phyloP scores from a whole-genome alignment of 2,329 filamentous ascomycete species.

The Calonectria fujianensis region DNA sequence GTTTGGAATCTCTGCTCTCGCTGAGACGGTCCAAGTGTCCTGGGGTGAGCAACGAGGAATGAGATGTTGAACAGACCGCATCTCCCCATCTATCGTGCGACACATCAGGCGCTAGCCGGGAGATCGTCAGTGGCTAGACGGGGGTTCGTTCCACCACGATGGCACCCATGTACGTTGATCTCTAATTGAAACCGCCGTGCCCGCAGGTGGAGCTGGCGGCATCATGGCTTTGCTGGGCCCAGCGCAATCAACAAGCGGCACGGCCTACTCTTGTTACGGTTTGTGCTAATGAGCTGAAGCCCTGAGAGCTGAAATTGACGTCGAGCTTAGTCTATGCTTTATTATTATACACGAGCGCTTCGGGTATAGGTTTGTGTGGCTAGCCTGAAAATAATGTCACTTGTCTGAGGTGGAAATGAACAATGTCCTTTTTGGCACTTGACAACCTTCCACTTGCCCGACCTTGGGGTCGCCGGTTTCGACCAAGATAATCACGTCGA shows the following conservation, averaged over 20 bases:
- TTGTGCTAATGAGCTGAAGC: conserved; percentile 4
- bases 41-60: not conserved
- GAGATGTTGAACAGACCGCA: conserved; percentile 20
- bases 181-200: conserved; percentile 49
- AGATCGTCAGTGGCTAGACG: conserved; percentile 41
- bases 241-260: conserved; percentile 8
- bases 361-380: not conserved
- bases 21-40: not conserved
- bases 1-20: not conserved
- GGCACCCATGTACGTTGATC: conserved; percentile 36
- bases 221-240: conserved; percentile 18
- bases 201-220: conserved; percentile 20
- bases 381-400: not conserved
- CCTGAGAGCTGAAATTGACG: conserved; percentile 5
- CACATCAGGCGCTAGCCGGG: conserved; percentile 38
- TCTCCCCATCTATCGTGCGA: conserved; percentile 37
- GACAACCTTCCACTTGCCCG: not conserved
- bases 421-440: conserved; percentile 1
- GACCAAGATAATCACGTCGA: not conserved
- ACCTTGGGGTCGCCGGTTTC: not conserved
- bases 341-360: conserved; percentile 2
- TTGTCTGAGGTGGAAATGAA: conserved; percentile 23
- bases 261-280: not conserved
- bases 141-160: conserved; percentile 39
- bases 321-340: not conserved